phyloP scores from a whole-genome alignment of 2,329 filamentous ascomycete species.

The Curvularia verruculosa region DNA sequence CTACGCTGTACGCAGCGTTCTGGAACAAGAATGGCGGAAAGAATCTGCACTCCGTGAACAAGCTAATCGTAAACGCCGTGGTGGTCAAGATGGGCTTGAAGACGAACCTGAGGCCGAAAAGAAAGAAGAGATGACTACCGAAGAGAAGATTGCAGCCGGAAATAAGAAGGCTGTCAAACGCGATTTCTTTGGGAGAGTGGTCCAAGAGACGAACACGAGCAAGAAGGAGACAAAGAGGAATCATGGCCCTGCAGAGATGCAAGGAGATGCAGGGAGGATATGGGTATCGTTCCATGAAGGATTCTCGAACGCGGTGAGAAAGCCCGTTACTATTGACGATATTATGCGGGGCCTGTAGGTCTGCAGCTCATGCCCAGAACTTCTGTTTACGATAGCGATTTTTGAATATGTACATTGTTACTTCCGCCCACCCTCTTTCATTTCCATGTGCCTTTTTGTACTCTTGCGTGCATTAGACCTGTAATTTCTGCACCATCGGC shows the following conservation, averaged over 20 bases:
- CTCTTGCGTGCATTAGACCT: neutral
- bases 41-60: conserved; percentile 71
- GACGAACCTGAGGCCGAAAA: conserved; percentile 20
- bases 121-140: conserved; percentile 26
- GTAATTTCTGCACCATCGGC: neutral
- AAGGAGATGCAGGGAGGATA: conserved; percentile 63
- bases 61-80: conserved; percentile 65
- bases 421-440: no score
- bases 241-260: conserved; percentile 43
- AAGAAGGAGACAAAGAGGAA: conserved; percentile 51
- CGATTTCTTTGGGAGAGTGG: conserved; percentile 84
- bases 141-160: conserved; percentile 31
- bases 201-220: conserved; percentile 57
- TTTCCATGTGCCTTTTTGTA: neutral
- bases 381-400: neutral
- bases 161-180: conserved; percentile 62
- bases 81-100: conserved; percentile 35
- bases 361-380: neutral
- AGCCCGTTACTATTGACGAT: conserved; percentile 81
- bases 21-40: conserved; percentile 87
- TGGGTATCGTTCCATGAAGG: conserved; percentile 93
- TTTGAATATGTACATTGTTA: neutral
- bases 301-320: conserved; percentile 88
- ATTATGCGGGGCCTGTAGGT: conserved; percentile 69
- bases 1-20: conserved; percentile 91